Conservation (phyloP, 2,329 filamentous ascomycete genomes). For the Fusarium stilboides region DNA sequence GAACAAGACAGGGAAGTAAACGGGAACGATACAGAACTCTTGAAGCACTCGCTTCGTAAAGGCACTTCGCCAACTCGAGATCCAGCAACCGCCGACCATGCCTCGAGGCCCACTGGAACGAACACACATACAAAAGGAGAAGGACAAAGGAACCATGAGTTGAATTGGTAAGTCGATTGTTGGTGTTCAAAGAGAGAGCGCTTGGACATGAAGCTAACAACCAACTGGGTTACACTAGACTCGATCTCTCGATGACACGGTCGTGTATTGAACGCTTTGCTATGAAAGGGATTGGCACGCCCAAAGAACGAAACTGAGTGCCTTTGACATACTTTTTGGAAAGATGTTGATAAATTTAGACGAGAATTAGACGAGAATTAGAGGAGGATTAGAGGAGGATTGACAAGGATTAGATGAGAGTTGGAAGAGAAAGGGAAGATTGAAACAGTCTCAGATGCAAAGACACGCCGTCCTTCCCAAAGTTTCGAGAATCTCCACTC, state of each 20-base stretch:
- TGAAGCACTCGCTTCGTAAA: not conserved
- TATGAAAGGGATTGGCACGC: too few species aligned
- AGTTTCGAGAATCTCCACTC: conserved; percentile 20
- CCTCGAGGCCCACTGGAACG: not conserved
- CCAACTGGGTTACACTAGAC: not conserved
- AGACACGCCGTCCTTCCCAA: conserved; percentile 1
- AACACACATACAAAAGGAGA: too few species aligned
- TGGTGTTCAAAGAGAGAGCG: conserved; percentile 1
- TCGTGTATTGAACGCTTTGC: fast-evolving
- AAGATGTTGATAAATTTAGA: not conserved
- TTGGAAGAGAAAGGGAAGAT: not conserved
- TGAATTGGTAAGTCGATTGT: not conserved
- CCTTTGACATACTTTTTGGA: not conserved
- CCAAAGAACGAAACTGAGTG: fast-evolving
- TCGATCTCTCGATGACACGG: not conserved
- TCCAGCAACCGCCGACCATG: not conserved
- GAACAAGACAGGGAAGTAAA: not conserved
- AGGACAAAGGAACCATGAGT: conserved; percentile 1
- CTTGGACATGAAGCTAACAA: not conserved
- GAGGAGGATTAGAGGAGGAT: too few species aligned
- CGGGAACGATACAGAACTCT: not conserved
- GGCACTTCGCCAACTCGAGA: not conserved
- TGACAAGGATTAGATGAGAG: not conserved
- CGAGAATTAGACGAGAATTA: not conserved
- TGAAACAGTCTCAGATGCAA: conserved; percentile 24